Evolutionary conservation across 805 yeast genomes (phyloP).

Genomic region (Yamadazyma phyllophila): DNA sequence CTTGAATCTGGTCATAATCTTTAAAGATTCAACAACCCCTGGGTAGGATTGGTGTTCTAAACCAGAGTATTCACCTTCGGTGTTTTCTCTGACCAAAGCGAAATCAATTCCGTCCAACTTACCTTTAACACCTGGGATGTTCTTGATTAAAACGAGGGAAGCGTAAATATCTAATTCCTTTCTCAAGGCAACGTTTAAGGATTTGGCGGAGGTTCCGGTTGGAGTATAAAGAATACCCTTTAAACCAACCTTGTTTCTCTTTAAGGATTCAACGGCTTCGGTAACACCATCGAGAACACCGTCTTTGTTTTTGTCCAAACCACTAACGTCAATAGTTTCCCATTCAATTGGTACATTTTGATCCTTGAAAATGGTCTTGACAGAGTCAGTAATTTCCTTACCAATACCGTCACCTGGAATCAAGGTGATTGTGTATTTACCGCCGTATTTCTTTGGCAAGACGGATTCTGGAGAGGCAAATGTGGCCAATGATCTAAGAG

Average conservation of each 20-base stretch:
- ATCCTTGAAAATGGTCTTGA: constrained; percentile 80
- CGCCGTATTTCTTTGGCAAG: constrained; percentile 91
- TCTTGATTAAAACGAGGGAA: constrained; percentile 88
- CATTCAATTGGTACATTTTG: constrained; percentile 91
- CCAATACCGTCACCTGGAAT: constrained; percentile 99
- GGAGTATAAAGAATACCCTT: constrained; percentile 96
- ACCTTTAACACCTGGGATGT: constrained; percentile 90
- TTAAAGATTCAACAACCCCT: constrained; percentile 95
- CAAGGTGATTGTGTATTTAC: constrained; percentile 88
- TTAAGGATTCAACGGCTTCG: constrained; percentile 85
- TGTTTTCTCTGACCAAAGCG: constrained; percentile 96
- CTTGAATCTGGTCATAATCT: constrained; percentile 90
- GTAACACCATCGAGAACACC: constrained; percentile 73
- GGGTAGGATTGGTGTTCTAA: constrained; percentile 96
- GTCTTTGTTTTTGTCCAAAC: constrained; percentile 55
- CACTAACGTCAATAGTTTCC: constrained; percentile 58
- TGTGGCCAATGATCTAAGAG: constrained; percentile 51
- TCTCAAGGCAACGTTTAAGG: constrained; percentile 94
- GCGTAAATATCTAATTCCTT: constrained; percentile 96
- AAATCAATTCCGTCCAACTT: constrained; percentile 86
- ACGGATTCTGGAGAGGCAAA: constrained; percentile 58
- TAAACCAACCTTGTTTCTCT: constrained; percentile 95
- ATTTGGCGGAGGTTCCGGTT: constrained; percentile 69
- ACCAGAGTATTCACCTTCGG: constrained; percentile 99
- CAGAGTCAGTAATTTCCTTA: constrained; percentile 91